A percentile compares a stretch with the other conserved stretches of the same genome.
Evolutionary conservation across 2,329 filamentous ascomycete genomes (phyloP).

Genomic region (Stemphylium lycopersici): DNA sequence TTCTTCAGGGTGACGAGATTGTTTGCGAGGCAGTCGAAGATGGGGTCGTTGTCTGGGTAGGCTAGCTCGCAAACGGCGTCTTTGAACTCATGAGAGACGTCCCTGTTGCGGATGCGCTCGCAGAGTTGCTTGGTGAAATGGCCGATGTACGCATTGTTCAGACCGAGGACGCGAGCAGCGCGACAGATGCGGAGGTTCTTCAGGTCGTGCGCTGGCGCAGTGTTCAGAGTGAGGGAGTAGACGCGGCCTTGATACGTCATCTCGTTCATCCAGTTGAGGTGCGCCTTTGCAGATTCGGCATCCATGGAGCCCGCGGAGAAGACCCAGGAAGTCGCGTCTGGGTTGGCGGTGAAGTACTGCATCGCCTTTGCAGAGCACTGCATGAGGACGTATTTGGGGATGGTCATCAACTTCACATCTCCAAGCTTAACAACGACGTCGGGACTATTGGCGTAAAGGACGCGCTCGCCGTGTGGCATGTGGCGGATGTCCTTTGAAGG

Average conservation of each 20-base stretch:
- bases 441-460: slow-evolving; percentile 27
- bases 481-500: slow-evolving; percentile 26
- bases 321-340: slow-evolving; percentile 16
- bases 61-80: slow-evolving; percentile 23
- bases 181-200: slow-evolving; percentile 35
- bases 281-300: slow-evolving; percentile 16
- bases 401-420: slow-evolving; percentile 8
- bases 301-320: slow-evolving; percentile 27
- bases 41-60: slow-evolving; percentile 30
- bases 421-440: slow-evolving; percentile 29
- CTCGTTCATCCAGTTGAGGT: slow-evolving; percentile 35
- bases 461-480: slow-evolving; percentile 28
- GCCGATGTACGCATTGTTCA: slow-evolving; percentile 38
- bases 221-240: slow-evolving; percentile 31
- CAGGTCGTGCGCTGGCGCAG: slow-evolving; percentile 18
- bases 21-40: slow-evolving; percentile 38
- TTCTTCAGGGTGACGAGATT: slow-evolving; percentile 26
- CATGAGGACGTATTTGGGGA: slow-evolving; percentile 38
- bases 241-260: slow-evolving; percentile 29
- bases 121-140: slow-evolving; percentile 42
- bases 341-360: slow-evolving; percentile 26
- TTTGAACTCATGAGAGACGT: slow-evolving; percentile 21
- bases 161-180: slow-evolving; percentile 31
- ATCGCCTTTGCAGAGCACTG: slow-evolving; percentile 32
- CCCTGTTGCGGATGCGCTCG: slow-evolving; percentile 31